phyloP scores from a whole-genome alignment of 495 filamentous ascomycete genomes.

The Podospora appendiculata region DNA sequence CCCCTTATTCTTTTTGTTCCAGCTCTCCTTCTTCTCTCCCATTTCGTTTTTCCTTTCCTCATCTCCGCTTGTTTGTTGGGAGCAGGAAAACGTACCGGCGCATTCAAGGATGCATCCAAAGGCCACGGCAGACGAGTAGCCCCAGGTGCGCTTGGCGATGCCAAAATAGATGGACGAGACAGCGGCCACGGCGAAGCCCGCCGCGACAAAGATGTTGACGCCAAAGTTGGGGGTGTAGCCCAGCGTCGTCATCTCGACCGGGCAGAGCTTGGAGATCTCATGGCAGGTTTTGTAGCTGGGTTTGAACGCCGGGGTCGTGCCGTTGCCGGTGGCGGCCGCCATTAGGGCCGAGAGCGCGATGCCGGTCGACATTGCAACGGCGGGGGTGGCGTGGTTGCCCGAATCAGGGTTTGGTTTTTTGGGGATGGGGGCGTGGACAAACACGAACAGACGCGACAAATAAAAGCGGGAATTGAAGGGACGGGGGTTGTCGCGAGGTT shows the following conservation, averaged over 20 bases:
- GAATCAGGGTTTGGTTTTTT: too few relatives aligned
- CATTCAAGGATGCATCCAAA: constrained; percentile 37
- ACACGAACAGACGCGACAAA: too few relatives aligned
- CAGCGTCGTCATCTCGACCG: constrained; percentile 53
- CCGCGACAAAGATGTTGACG: constrained; percentile 53
- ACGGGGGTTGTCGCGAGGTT: too few relatives aligned
- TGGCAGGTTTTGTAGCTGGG: constrained; percentile 35
- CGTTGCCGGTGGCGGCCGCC: neutral
- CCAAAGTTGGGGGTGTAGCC: constrained; percentile 60
- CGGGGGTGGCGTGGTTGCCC: too few relatives aligned
- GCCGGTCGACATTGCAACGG: too few relatives aligned
- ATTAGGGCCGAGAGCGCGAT: neutral
- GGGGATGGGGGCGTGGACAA: too few relatives aligned
- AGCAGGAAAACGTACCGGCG: constrained; percentile 20
- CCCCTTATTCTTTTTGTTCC: too few relatives aligned
- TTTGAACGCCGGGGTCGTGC: constrained; percentile 3
- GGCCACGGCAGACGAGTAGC: constrained; percentile 44
- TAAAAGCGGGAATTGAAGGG: too few relatives aligned
- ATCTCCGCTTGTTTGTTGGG: too few relatives aligned
- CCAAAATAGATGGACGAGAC: constrained; percentile 42
- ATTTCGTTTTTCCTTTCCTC: too few relatives aligned
- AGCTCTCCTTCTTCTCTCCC: too few relatives aligned
- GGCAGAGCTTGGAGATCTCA: constrained; percentile 43
- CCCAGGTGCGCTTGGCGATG: constrained; percentile 58
- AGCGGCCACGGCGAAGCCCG: constrained; percentile 45